Base-by-base conservation (phyloP, 2,329 filamentous ascomycete genomes). In the Blumeria hordei region DNA sequence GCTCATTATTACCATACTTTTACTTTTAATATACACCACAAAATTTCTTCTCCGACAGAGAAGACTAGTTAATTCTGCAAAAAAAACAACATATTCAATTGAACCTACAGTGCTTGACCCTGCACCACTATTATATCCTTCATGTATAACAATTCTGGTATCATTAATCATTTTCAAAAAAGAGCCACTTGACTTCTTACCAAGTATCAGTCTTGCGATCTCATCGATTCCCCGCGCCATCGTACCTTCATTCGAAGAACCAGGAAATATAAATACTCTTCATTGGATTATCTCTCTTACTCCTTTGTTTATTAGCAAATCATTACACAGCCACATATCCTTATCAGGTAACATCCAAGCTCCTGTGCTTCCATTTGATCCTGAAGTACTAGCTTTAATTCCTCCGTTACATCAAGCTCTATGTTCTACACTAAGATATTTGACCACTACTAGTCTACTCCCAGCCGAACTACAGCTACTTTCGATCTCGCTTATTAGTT, bases 381-480 rank as follows among this genome's bases (percentile, higher is more conserved):
- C 56, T 0, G 68, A 71, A 44, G 61, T 63, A 1, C 58, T 67
- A 8, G 59, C 76, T 33, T 70, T 84, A 56, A 68, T 95, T 56
- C 94, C 90, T 65, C 86, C 90, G 14, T 71, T 96, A 47, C 88
- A 95, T 63, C 83, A 85, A 67, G 80, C 80, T 34, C 70, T 94
- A 28, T 79, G 85, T 64, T 72, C 75, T 34, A 78, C 85, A 34
- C 67, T 96, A 55, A 79, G 85, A 62, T 81, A 85, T 64, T 74
- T 96, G 58, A 90, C 88, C 1, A 90, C 86, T 0, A 94, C 88
- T 1, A 95, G 88, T 67, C 74, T 96, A 44, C 73, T 96, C 54
- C 77, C 83, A 1, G 81, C 92, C 5, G 92, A 98, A 67, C 74
- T 95, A 44, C 87, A 95, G 62, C 73, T 98, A 9, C 75, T 96